A percentile compares a stretch with the other conserved stretches of the same genome.
Evolutionary conservation across 768 basidiomycete species (phyloP).

Genomic region (Agrocybe praecox): DNA sequence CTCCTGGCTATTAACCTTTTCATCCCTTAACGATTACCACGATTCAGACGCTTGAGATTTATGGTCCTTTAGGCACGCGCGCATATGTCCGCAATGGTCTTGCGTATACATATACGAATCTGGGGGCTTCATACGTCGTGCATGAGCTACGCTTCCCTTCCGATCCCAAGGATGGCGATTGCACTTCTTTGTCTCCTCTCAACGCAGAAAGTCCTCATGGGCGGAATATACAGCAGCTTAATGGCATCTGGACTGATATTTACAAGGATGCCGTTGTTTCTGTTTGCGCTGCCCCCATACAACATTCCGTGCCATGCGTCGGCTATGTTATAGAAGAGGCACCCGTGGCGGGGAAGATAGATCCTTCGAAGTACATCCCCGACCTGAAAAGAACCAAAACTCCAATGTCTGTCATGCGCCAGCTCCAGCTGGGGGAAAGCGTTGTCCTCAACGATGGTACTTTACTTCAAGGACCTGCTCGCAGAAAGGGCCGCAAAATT

Average conservation of each 20-base stretch:
- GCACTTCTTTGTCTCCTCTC: constrained; percentile 47
- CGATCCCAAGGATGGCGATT: constrained; percentile 58
- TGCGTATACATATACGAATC: constrained; percentile 65
- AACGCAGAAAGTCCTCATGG: constrained; percentile 60
- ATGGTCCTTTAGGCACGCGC: constrained; percentile 83
- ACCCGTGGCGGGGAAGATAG: constrained; percentile 76
- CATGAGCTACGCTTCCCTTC: constrained; percentile 75
- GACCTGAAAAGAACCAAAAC: constrained; percentile 71
- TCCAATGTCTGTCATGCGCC: constrained; percentile 66
- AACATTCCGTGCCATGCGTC: constrained; percentile 80
- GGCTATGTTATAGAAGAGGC: constrained; percentile 78
- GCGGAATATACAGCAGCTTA: constrained; percentile 58
- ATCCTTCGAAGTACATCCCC: constrained; percentile 66
- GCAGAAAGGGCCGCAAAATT: constrained; percentile 72
- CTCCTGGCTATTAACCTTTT: background rate
- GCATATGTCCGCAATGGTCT: constrained; percentile 76
- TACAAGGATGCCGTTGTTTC: constrained; percentile 57
- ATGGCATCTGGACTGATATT: constrained; percentile 70
- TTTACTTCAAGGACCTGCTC: constrained; percentile 64
- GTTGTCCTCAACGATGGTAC: constrained; percentile 74
- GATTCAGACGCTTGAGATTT: constrained; percentile 73
- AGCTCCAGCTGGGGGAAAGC: constrained; percentile 64
- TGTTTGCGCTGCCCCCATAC: constrained; percentile 77
- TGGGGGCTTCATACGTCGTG: constrained; percentile 72
- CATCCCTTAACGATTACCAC: background rate